Evolutionary conservation across 768 basidiomycete species (phyloP), one percentile per base, ranked within the genome.

Genomic region (Termitomyces sp.): DNA sequence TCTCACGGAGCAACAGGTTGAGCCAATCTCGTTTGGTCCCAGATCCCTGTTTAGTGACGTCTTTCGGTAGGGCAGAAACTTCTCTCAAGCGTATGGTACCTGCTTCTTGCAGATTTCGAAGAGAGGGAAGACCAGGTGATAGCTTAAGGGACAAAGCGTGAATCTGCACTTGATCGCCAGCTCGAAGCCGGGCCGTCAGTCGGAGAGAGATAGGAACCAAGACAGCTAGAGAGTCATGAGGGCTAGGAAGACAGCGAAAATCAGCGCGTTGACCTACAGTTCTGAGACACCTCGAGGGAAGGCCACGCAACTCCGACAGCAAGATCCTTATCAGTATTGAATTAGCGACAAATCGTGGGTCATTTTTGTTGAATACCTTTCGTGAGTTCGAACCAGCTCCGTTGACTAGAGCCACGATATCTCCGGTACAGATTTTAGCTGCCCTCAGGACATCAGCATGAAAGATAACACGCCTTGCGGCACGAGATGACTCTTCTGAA

Each of bases 251-350:
- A 60, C 56, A 33, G 51, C 2, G n/a, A 20, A 60, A 58, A 60
- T 58, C 54, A 36, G 40, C 56, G 10, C 51, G 41, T 56, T 56
- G 60, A 78, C 85, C 67, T 70, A 88, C 91, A 75, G 61, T 84
- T 81, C 54, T 77, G 78, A 30, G 83, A 68, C 56, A 86, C 56
- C 8, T 89, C 87, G 48, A 79, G 66, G 41, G 86, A 88, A n/a
- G 90, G 89, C 91, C 91, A 93, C 64, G 82, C 79, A 49, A 85
- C 73, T 5, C 91, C 91, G 55, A 91, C 75, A 13, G 86, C 82
- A 69, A 86, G 86, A 47, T 77, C 71, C 87, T 88, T 26, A 68
- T 68, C 58, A 47, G 28, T n/a, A 32, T 35, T 28, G 28, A 30
- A 60, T 67, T 61, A 66, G 61, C 62, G 46, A 64, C 40, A 32